Evolutionary conservation across 2,329 filamentous ascomycete genomes (phyloP), one percentile per base, ranked within the genome.

Genomic region (Pleomassaria siparia): DNA sequence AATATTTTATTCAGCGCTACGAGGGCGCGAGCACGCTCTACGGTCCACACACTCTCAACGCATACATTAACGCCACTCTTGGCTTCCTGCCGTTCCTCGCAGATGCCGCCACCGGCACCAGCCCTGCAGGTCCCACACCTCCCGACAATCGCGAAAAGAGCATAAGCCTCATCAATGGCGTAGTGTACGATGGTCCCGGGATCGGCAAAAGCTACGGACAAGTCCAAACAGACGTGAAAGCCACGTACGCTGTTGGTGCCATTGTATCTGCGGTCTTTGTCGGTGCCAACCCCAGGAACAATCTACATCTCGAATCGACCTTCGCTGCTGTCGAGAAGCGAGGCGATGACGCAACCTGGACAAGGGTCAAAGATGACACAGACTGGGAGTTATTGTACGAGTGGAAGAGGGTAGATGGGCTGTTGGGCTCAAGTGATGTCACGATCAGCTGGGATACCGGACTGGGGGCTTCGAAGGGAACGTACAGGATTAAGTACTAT

Each of bases 11-110:
- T 37, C 92, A 96, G 73, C 86, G 92, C 9, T 96, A 96, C 72
- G 92, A 97, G 73, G 92, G 91, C n/a, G 92, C 89, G 0, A 92
- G 88, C 6, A 97, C 92, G 0, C 82, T 97, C 2, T 94, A 88
- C 67, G 92, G 92, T 0, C 87, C 81, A 2, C 84, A 91, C 69
- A 89, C 90, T 0, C 80, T 96, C 10, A 83, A 87, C 28, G 92
- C 91, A 1, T 94, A 94, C 74, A 88, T 96, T 73, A 91, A 95
- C 69, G 77, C 92, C 35, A 91, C 89, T 0, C 76, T 91, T n/a
- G 80, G 78, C 0, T 83, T 87, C 66, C 80, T 94, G 3, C 79
- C 78, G 13, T 86, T 86, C 66, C 80, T 95, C 3, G 76, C 77
- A 10, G 74, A 75, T 37, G 49, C 58, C 2, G 45, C 60, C 1